phyloP scores from a whole-genome alignment of 164 flowering plant species.

The Buxus sempervirens region DNA sequence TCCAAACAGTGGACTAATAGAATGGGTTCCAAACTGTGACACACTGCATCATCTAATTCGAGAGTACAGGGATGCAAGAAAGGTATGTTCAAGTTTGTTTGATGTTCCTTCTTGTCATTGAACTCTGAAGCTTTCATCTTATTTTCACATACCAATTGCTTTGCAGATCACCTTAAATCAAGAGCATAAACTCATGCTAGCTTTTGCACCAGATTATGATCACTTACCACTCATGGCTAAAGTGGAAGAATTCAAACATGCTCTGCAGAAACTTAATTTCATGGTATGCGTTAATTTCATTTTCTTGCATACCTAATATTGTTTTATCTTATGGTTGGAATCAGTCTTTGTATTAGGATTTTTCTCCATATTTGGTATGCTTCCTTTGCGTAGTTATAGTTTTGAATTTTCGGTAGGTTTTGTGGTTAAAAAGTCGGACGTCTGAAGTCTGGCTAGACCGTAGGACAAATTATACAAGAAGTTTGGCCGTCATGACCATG shows the following conservation, averaged over 20 bases:
- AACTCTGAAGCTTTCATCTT: not conserved
- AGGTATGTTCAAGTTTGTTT: constrained; percentile 43
- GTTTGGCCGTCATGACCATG: no score
- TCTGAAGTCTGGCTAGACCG: constrained; percentile 97
- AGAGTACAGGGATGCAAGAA: constrained; percentile 93
- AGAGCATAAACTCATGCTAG: constrained; percentile 88
- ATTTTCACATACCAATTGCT: constrained; percentile 13
- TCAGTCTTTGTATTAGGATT: not conserved
- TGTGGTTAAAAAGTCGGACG: constrained; percentile 97
- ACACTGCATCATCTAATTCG: constrained; percentile 92
- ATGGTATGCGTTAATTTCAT: constrained; percentile 43
- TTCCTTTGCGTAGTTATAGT: not conserved
- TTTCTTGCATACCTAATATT: not conserved
- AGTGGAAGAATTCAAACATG: constrained; percentile 95
- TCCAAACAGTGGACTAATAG: constrained; percentile 96
- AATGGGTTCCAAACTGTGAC: constrained; percentile 97
- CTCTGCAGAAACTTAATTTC: constrained; percentile 73
- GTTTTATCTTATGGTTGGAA: no score
- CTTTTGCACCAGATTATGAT: constrained; percentile 95
- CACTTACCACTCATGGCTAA: constrained; percentile 93
- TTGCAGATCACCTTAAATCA: constrained; percentile 80
- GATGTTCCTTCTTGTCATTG: not conserved
- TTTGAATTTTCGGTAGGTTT: constrained; percentile 47
- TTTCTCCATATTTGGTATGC: constrained; percentile 2
- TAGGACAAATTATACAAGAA: constrained; percentile 93